Evolutionary conservation across 202 grass and related monocot species (phyloP).

Genomic region (Bolboschoenoplectus hybrid): DNA sequence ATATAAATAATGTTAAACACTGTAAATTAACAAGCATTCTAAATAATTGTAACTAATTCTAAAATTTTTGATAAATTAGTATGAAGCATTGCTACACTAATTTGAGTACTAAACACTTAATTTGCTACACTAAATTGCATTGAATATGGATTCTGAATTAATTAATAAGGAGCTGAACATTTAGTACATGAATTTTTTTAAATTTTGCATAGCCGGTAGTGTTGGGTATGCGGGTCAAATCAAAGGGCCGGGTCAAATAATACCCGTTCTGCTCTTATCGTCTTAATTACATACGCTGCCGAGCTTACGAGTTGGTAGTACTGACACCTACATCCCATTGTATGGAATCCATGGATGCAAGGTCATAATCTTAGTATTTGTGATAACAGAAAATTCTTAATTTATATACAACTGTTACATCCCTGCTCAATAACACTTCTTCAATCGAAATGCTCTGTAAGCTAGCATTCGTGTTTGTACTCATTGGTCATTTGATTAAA

Average conservation of each 20-base stretch:
- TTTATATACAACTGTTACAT: background rate
- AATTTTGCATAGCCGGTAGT: background rate
- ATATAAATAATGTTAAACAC: background rate
- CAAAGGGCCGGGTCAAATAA: background rate
- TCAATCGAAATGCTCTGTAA: no score
- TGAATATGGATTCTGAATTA: background rate
- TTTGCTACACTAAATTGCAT: background rate
- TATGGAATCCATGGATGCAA: no score
- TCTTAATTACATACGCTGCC: background rate
- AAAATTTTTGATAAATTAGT: background rate
- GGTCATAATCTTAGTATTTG: background rate
- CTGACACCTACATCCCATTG: no score
- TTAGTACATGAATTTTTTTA: background rate
- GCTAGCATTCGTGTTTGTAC: no score
- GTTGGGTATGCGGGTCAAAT: background rate
- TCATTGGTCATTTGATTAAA: background rate
- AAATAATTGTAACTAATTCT: background rate
- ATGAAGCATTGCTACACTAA: background rate
- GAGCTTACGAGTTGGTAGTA: background rate
- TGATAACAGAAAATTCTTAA: background rate
- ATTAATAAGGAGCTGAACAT: background rate
- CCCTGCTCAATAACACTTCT: background rate
- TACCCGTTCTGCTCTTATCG: background rate
- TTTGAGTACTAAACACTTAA: background rate
- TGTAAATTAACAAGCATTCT: background rate